phyloP scores from a whole-genome alignment of 371 early-diverging fungal genomes.

The Mucor mucedo region DNA sequence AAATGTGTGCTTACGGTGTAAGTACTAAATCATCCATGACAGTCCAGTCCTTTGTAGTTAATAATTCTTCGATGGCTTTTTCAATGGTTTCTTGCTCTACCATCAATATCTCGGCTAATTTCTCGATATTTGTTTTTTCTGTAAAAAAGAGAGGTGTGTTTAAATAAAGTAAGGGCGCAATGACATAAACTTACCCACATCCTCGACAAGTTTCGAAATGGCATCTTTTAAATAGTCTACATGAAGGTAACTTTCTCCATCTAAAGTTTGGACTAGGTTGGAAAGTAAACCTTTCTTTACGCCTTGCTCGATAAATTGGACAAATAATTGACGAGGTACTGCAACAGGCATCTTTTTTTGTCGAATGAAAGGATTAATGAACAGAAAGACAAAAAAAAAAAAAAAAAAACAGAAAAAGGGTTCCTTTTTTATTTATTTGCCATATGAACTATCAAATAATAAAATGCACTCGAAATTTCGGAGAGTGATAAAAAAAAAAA shows the following conservation, averaged over 20 bases:
- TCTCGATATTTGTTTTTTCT: constrained; percentile 22
- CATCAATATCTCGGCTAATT: constrained; percentile 8
- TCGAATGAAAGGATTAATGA: too few relatives aligned
- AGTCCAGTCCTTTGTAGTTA: constrained; percentile 8
- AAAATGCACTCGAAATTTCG: too few relatives aligned
- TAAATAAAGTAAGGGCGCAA: not conserved
- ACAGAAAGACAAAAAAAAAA: not conserved
- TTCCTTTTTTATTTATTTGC: too few relatives aligned
- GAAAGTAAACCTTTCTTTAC: constrained; percentile 13
- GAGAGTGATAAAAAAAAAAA: too few relatives aligned
- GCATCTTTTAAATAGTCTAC: constrained; percentile 1
- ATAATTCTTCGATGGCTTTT: constrained; percentile 7
- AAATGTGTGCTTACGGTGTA: constrained; percentile 20
- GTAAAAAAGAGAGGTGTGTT: not conserved
- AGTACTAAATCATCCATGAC: constrained; percentile 27
- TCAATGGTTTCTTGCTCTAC: constrained; percentile 8
- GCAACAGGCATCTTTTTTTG: not conserved
- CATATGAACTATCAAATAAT: too few relatives aligned
- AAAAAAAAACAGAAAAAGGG: not conserved
- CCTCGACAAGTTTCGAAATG: constrained; percentile 9
- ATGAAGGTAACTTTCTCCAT: constrained; percentile 24
- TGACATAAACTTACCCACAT: constrained; percentile 4
- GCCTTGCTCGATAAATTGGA: constrained; percentile 28
- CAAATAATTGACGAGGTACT: constrained; percentile 15
- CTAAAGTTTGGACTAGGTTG: constrained; percentile 16